phyloP scores from a whole-genome alignment of 2,329 filamentous ascomycete genomes.

The Phyllosticta capitalensis region DNA sequence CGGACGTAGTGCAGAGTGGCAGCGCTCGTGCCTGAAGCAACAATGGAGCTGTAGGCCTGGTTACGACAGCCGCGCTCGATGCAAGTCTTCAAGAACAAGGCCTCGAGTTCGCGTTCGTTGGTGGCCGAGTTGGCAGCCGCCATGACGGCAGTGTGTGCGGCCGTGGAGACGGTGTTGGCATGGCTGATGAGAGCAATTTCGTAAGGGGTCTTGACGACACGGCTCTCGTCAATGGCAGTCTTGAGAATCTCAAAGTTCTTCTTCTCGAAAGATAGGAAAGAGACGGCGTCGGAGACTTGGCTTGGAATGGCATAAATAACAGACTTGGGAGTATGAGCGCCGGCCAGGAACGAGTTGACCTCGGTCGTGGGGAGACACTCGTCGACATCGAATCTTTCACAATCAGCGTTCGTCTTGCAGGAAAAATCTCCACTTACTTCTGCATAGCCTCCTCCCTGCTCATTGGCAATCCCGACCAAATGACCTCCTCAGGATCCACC shows the following conservation, averaged over 20 bases:
- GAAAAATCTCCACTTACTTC: constrained; percentile 50
- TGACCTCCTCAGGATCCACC: constrained; percentile 75
- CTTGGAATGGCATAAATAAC: constrained; percentile 68
- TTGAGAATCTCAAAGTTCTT: constrained; percentile 51
- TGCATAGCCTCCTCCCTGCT: constrained; percentile 63
- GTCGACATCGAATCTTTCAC: constrained; percentile 45
- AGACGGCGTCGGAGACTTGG: constrained; percentile 63
- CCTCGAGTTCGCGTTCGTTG: constrained; percentile 79
- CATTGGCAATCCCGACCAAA: constrained; percentile 86
- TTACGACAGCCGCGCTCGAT: constrained; percentile 66
- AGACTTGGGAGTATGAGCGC: constrained; percentile 36
- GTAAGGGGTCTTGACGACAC: constrained; percentile 76
- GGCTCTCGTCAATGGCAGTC: constrained; percentile 64
- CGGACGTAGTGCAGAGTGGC: constrained; percentile 51
- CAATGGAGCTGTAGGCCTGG: constrained; percentile 81
- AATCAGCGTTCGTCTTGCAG: neutral
- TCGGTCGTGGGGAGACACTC: constrained; percentile 62
- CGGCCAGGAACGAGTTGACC: constrained; percentile 61
- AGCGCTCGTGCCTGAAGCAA: constrained; percentile 69
- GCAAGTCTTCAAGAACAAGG: constrained; percentile 66
- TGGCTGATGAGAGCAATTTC: constrained; percentile 74
- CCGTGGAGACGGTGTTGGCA: constrained; percentile 70
- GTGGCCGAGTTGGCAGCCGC: constrained; percentile 49
- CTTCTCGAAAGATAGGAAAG: constrained; percentile 59
- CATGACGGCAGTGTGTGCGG: constrained; percentile 67